Percentiles rank a stretch among this genome's conserved stretches.
phyloP scores from a whole-genome alignment of 164 flowering plant genomes.

The Berberis thunbergii region DNA sequence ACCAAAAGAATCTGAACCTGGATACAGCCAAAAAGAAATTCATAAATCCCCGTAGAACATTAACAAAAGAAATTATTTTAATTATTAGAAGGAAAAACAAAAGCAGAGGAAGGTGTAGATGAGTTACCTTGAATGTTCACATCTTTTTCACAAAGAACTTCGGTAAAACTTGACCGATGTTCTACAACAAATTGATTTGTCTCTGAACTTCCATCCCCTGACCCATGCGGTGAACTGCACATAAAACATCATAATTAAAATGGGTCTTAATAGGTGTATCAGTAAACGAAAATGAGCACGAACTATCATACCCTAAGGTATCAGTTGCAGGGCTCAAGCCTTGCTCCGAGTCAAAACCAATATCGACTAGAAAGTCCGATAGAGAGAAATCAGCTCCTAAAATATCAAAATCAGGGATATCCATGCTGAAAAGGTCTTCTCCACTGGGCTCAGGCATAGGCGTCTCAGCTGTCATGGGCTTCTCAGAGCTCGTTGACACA shows the following conservation, averaged over 20 bases:
- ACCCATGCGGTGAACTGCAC: slow-evolving; percentile 31
- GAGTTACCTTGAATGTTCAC: slow-evolving; percentile 34
- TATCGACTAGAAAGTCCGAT: slow-evolving; percentile 55
- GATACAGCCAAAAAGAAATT: neutral
- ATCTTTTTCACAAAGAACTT: slow-evolving; percentile 44
- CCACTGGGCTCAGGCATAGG: slow-evolving; percentile 37
- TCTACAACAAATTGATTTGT: slow-evolving; percentile 32
- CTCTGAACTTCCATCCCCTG: slow-evolving; percentile 18
- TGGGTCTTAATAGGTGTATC: neutral
- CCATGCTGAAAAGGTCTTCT: slow-evolving; percentile 57
- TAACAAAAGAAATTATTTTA: neutral
- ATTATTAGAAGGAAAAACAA: neutral
- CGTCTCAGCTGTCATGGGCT: slow-evolving; percentile 18
- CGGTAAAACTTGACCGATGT: slow-evolving; percentile 32
- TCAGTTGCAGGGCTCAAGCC: slow-evolving; percentile 18
- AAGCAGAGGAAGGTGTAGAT: neutral
- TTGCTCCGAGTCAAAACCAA: slow-evolving; percentile 38
- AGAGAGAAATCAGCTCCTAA: slow-evolving; percentile 61
- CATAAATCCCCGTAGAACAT: neutral
- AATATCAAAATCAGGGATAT: slow-evolving; percentile 58
- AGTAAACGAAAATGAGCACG: too few relatives aligned
- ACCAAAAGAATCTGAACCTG: slow-evolving; percentile 49
- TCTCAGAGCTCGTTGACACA: slow-evolving; percentile 21
- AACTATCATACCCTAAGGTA: slow-evolving; percentile 32
- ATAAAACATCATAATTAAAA: neutral